These are phyloP conservation scores for Herpetomonas samuelpessoai DNA, from an alignment of 208 protist genomes.

Conservation along the genomic window DNA sequence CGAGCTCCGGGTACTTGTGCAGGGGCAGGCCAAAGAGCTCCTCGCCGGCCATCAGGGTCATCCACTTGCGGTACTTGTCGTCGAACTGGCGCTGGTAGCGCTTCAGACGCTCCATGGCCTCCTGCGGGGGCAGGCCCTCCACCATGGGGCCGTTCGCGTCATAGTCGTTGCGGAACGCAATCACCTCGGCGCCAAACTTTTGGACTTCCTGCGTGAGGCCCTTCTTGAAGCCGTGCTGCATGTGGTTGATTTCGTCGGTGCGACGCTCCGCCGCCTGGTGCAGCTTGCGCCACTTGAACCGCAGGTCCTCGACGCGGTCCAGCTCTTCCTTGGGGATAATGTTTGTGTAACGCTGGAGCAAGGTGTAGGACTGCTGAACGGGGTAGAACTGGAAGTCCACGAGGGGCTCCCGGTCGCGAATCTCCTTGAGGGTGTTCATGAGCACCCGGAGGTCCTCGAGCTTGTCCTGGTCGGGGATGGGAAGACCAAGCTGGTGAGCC, in stretches of 20 bases:
- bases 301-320: slow-evolving; percentile 93
- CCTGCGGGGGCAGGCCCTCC: slow-evolving; percentile 88
- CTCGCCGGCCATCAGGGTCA: slow-evolving; percentile 93
- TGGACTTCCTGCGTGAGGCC: slow-evolving; percentile 93
- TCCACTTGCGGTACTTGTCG: slow-evolving; percentile 95
- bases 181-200: slow-evolving; percentile 91
- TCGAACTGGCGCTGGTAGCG: slow-evolving; percentile 95
- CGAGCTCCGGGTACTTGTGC: slow-evolving; percentile 94
- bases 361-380: slow-evolving; percentile 92
- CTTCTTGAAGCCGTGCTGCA: slow-evolving; percentile 94
- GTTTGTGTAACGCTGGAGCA: slow-evolving; percentile 90
- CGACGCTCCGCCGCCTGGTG: slow-evolving; percentile 71
- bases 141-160: slow-evolving; percentile 96
- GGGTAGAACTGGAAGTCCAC: slow-evolving; percentile 94
- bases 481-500: slow-evolving; percentile 72
- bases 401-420: slow-evolving; percentile 90
- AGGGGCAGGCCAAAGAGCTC: slow-evolving; percentile 94
- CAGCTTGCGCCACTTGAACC: slow-evolving; percentile 92
- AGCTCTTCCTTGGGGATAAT: slow-evolving; percentile 96
- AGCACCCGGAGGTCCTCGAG: slow-evolving; percentile 94
- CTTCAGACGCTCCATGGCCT: slow-evolving; percentile 95
- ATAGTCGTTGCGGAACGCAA: slow-evolving; percentile 95
- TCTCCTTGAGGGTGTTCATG: slow-evolving; percentile 91
- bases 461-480: slow-evolving; percentile 93
- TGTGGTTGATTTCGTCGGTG: slow-evolving; percentile 87